These are phyloP conservation scores for Neocatenulostroma microsporum DNA, from an alignment of 2,329 filamentous ascomycete species.

Conservation along the genomic window DNA sequence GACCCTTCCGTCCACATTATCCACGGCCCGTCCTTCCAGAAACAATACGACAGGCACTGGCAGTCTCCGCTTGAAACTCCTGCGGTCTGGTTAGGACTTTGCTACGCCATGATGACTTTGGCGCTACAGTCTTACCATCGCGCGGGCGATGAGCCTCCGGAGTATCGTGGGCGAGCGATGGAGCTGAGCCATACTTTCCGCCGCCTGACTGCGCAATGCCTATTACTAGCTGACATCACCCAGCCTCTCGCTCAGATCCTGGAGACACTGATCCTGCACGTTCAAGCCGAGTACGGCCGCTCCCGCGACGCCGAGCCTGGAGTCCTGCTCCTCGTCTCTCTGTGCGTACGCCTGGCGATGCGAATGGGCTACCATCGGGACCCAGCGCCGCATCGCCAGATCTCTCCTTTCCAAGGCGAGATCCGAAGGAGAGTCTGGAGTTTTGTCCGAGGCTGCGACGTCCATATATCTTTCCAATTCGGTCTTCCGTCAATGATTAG, in stretches of 20 bases:
- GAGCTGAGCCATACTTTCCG: slow-evolving; percentile 51
- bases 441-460: slow-evolving; percentile 63
- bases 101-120: slow-evolving; percentile 69
- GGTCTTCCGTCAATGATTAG: slow-evolving; percentile 59
- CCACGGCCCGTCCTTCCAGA: slow-evolving; percentile 70
- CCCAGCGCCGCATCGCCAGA: slow-evolving; percentile 61
- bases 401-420: slow-evolving; percentile 69
- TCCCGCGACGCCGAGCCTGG: slow-evolving; percentile 66
- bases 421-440: slow-evolving; percentile 59
- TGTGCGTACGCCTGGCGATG: slow-evolving; percentile 57
- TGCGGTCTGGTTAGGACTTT: slow-evolving; percentile 68
- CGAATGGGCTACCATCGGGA: slow-evolving; percentile 74
- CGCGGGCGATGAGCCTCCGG: slow-evolving; percentile 69
- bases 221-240: slow-evolving; percentile 69
- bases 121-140: slow-evolving; percentile 73
- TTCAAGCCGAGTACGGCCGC: slow-evolving; percentile 66
- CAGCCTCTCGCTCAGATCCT: slow-evolving; percentile 66
- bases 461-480: slow-evolving; percentile 68
- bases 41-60: slow-evolving; percentile 62
- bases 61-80: slow-evolving; percentile 63
- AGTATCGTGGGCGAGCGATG: slow-evolving; percentile 61
- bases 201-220: slow-evolving; percentile 66
- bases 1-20: slow-evolving; percentile 54
- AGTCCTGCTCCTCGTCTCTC: slow-evolving; percentile 52
- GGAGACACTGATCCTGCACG: slow-evolving; percentile 69